phyloP scores from a whole-genome alignment of 208 protist genomes.

The Trichomonas tenax region DNA sequence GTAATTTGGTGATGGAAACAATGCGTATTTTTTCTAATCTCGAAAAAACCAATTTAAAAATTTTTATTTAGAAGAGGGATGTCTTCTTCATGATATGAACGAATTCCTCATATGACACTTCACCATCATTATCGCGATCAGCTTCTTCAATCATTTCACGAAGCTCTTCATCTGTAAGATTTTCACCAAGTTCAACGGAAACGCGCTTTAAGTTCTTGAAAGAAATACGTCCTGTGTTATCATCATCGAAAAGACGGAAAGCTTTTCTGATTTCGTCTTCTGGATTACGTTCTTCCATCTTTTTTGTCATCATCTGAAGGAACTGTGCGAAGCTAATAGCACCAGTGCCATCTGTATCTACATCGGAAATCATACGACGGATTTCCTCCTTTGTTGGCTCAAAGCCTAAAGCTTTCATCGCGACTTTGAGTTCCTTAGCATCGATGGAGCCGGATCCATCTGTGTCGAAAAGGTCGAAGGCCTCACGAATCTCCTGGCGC shows the following conservation, averaged over 20 bases:
- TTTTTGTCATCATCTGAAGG: conserved; percentile 62
- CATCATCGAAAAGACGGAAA: conserved; percentile 44
- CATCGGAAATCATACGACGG: conserved; percentile 57
- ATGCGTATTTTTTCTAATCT: too few species aligned
- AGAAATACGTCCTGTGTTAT: conserved; percentile 57
- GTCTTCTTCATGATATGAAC: conserved; percentile 24
- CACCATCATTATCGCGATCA: conserved; percentile 54
- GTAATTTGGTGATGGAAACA: too few species aligned
- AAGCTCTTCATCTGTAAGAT: conserved; percentile 58
- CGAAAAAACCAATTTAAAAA: not conserved
- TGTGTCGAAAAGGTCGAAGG: conserved; percentile 90
- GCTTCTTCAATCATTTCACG: conserved; percentile 63
- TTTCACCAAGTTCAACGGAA: conserved; percentile 56
- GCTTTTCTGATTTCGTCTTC: conserved; percentile 44
- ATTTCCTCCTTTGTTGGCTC: conserved; percentile 82
- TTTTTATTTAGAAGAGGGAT: not conserved
- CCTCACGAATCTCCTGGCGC: conserved; percentile 92
- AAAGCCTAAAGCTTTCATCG: conserved; percentile 94
- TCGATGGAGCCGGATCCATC: conserved; percentile 67
- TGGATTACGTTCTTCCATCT: conserved; percentile 65
- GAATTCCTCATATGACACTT: conserved; percentile 52
- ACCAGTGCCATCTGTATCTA: conserved; percentile 58
- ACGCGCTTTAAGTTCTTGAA: conserved; percentile 76
- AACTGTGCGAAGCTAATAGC: conserved; percentile 62
- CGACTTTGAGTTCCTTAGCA: conserved; percentile 96